These are phyloP conservation scores for Scenedesmus sp. DNA, from an alignment of 163 green algal species.

Conservation along the genomic window DNA sequence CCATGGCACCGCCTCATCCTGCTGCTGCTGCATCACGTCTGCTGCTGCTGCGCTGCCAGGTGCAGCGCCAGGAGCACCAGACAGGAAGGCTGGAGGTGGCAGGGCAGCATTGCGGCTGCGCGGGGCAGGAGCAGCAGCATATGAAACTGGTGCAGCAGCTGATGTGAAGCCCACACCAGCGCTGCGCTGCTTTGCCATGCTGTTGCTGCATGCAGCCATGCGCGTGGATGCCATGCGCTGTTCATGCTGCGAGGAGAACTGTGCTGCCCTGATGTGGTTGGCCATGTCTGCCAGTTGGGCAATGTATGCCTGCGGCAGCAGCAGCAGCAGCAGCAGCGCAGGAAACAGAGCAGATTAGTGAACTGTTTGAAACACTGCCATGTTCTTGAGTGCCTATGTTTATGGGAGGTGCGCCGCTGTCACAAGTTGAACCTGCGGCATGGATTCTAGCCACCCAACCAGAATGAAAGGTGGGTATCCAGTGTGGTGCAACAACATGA, in stretches of 20 bases:
- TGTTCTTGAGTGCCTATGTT: too few relatives aligned
- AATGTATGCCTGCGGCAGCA: background rate
- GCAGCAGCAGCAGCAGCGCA: background rate
- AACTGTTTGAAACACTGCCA: too few relatives aligned
- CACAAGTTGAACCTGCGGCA: too few relatives aligned
- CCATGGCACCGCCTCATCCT: background rate
- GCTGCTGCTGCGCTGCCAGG: background rate
- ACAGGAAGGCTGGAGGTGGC: background rate
- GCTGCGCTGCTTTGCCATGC: constrained; percentile 1
- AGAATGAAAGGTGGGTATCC: too few relatives aligned
- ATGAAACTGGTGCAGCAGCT: background rate
- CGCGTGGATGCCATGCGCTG: background rate
- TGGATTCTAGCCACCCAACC: too few relatives aligned
- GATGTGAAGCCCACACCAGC: background rate
- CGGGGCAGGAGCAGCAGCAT: background rate
- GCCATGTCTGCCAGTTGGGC: background rate
- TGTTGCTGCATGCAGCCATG: background rate
- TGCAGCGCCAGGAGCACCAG: background rate
- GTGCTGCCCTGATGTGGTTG: background rate
- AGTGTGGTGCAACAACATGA: too few relatives aligned
- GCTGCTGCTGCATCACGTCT: background rate
- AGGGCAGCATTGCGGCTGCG: background rate
- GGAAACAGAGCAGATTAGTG: too few relatives aligned
- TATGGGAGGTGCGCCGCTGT: too few relatives aligned
- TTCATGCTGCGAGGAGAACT: background rate